Conservation (phyloP, 352 stramenopile genomes). For the Detonula confervacea region DNA sequence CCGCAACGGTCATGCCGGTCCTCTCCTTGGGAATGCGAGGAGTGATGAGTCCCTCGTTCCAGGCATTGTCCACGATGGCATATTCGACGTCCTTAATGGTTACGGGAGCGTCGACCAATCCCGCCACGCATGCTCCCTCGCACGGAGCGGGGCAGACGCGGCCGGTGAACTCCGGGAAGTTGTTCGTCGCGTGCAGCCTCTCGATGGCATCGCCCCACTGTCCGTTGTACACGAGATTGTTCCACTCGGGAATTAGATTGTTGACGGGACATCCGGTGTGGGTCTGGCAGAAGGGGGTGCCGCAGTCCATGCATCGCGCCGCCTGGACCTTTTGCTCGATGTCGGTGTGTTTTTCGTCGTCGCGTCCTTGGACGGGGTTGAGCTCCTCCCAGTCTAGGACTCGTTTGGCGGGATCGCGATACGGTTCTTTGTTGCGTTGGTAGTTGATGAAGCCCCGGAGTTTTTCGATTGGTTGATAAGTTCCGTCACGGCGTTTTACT, state of each 20-base stretch:
- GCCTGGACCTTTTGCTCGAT: conserved; percentile 91
- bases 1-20: conserved; percentile 94
- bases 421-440: conserved; percentile 91
- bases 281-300: conserved; percentile 97
- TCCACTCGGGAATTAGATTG: conserved; percentile 99
- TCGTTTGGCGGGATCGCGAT: conserved; percentile 91
- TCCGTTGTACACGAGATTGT: conserved; percentile 96
- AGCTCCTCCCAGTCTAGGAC: conserved; percentile 98
- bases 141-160: conserved; percentile 96
- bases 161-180: conserved; percentile 99
- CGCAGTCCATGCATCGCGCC: conserved; percentile 98
- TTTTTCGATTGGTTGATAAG: conserved; percentile 85
- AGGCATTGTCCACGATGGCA: conserved; percentile 95
- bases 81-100: conserved; percentile 99
- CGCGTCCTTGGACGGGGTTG: conserved; percentile 89
- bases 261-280: conserved; percentile 97
- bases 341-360: conserved; percentile 89
- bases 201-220: conserved; percentile 96
- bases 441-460: conserved; percentile 89
- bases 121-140: conserved; percentile 94
- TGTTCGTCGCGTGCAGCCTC: conserved; percentile 97
- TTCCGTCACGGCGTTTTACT: conserved; percentile 86
- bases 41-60: conserved; percentile 94
- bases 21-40: conserved; percentile 90
- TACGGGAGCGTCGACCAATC: conserved; percentile 94